These are phyloP conservation scores for Botrytis porri DNA, from an alignment of 2,329 filamentous ascomycete genomes.

Conservation along the genomic window DNA sequence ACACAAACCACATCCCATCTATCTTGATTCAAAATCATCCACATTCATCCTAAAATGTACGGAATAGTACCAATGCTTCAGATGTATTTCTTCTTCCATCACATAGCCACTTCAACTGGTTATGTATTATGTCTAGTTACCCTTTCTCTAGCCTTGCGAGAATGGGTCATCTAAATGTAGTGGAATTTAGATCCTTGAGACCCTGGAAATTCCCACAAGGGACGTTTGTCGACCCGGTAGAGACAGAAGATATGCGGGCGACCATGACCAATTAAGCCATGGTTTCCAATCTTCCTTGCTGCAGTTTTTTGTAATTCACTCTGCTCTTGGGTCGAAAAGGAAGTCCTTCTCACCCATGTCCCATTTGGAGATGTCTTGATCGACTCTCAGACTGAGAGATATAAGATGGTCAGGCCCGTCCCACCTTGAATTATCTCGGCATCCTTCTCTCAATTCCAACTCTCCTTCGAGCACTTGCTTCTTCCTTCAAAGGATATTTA, in stretches of 20 bases:
- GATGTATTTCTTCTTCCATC: conserved; percentile 7
- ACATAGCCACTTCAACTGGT: conserved; percentile 18
- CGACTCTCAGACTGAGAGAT: background rate
- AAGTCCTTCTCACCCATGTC: background rate
- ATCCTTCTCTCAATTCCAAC: conserved; percentile 6
- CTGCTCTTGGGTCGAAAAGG: conserved; percentile 3
- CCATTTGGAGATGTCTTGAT: background rate
- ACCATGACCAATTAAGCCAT: conserved; percentile 14
- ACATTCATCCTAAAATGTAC: conserved; percentile 7
- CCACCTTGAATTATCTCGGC: background rate
- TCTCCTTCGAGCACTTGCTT: conserved; percentile 9
- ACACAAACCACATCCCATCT: background rate
- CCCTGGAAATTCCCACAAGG: background rate
- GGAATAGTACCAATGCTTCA: conserved; percentile 5
- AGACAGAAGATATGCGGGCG: background rate
- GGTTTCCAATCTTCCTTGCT: conserved; percentile 13
- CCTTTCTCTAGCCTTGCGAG: conserved; percentile 2
- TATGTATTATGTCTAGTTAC: background rate
- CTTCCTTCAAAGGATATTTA: background rate
- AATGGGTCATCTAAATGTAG: background rate
- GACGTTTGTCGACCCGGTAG: conserved; percentile 6
- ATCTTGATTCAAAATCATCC: background rate
- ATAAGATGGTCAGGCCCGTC: conserved; percentile 14
- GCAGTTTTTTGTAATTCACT: background rate
- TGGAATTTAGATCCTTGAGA: conserved; percentile 7